Evolutionary conservation across 148 eudicot species (phyloP).

Genomic region (Selenicereus undatus): DNA sequence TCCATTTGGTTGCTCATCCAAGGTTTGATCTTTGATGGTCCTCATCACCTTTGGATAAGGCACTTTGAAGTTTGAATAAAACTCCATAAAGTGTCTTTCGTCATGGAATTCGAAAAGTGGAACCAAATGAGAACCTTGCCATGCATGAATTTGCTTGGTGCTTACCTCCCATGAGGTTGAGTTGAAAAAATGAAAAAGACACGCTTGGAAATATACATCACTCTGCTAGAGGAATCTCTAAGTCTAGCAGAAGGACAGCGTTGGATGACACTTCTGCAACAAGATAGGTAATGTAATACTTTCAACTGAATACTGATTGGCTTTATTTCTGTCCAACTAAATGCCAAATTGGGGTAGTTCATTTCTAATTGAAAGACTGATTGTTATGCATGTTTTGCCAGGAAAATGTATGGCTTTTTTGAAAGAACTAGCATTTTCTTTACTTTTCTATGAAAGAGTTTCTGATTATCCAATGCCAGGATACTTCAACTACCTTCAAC

Average conservation of each 20-base stretch:
- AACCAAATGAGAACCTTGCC: too few species aligned
- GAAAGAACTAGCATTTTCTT: not conserved
- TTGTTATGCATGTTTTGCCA: not conserved
- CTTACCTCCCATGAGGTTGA: too few species aligned
- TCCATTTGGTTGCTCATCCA: too few species aligned
- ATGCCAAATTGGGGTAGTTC: not conserved
- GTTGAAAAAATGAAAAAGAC: too few species aligned
- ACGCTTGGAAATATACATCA: too few species aligned
- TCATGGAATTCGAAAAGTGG: too few species aligned
- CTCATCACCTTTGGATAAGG: too few species aligned
- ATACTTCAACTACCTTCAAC: not conserved
- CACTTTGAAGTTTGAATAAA: too few species aligned
- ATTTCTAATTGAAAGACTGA: not conserved
- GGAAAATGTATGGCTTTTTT: not conserved
- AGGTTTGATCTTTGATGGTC: too few species aligned
- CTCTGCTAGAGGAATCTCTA: conserved; percentile 45
- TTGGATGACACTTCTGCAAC: conserved; percentile 66
- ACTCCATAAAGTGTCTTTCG: too few species aligned
- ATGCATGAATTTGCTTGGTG: too few species aligned
- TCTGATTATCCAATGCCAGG: not conserved
- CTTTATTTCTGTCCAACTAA: not conserved
- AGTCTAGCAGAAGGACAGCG: conserved; percentile 60
- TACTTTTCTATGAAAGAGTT: not conserved
- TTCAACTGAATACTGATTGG: conserved; percentile 9
- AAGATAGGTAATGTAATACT: conserved; percentile 50